Base-by-base conservation (phyloP, 2,329 filamentous ascomycete genomes). In the Penicillium sp. region DNA sequence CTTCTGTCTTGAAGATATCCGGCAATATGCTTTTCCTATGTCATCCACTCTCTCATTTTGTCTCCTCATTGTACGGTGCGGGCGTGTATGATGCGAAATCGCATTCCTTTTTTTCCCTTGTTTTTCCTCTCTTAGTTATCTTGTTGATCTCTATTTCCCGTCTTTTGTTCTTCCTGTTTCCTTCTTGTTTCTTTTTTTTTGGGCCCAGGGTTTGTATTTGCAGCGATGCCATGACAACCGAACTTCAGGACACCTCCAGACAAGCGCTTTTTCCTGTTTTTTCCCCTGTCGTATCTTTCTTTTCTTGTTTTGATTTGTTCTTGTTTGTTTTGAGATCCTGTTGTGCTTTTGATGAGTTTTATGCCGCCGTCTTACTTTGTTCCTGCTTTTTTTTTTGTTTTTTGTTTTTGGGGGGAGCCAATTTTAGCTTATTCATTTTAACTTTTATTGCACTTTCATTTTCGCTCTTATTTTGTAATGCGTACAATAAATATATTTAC, bases 191-290 rank as follows among this genome's bases (percentile, higher is more conserved):
- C 43, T 41, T 24, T 45, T 36, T 37, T 37, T 12, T 39, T 46
- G 45, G 38, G 48, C 28, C 38, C 32, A 48, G 38, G 45, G 46
- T 43, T 43, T 46, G 42, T 54, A 46, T 33, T 24, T 49, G 49
- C 48, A 56, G 54, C 49, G 53, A 52, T 46, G 55, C 48, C 50
- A 60, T 52, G 54, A 60, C 52, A 48, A 8, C 49, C 43, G 43
- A 45, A 53, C 56, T 45, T 33, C 53, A 55, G 57, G 56, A 58
- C 53, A 56, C 50, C 54, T 58, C 52, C 51, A 51, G 49, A 59
- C 18, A 18, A 18, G 18, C 18, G 18, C 18, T 18, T 18, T 18
- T 18, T 3, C 18, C 18, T 18, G 3, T 18, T 18, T 18, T 18
- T 18, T 18, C 18, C 18, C 18, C 18, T 18, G 18, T 18, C 18